Conservation (phyloP, 2,329 filamentous ascomycete genomes). For the Hawksworthiomyces lignivorus region DNA sequence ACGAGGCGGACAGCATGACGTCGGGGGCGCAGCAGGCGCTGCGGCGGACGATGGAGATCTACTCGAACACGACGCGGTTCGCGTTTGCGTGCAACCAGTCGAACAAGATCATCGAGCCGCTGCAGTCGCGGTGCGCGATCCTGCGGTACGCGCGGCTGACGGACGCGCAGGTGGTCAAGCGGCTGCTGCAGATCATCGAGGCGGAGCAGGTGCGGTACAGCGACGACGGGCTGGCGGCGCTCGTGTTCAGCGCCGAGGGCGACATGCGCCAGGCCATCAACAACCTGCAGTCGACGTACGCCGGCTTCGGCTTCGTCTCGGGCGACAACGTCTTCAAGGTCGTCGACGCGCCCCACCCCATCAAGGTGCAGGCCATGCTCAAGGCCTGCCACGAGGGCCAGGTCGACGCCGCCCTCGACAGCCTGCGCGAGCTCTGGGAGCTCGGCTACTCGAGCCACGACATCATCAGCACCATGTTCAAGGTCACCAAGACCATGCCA, state of each 20-base stretch:
- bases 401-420: conserved; percentile 79
- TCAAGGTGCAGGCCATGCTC: conserved; percentile 98
- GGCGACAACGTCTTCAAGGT: conserved; percentile 98
- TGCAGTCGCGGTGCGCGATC: conserved; percentile 94
- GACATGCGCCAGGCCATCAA: conserved; percentile 99
- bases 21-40: conserved; percentile 92
- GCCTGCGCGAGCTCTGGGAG: conserved; percentile 83
- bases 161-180: conserved; percentile 85
- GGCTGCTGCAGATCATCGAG: conserved; percentile 84
- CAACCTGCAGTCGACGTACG: conserved; percentile 87
- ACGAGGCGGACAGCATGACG: conserved; percentile 98
- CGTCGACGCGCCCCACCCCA: conserved; percentile 92
- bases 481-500: conserved; percentile 91
- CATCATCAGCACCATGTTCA: conserved; percentile 99
- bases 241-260: conserved; percentile 94
- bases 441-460: conserved; percentile 98
- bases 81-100: conserved; percentile 98
- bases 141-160: conserved; percentile 88
- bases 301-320: conserved; percentile 93
- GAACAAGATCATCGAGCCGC: conserved; percentile 99
- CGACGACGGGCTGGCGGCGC: conserved; percentile 88
- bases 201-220: conserved; percentile 85
- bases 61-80: conserved; percentile 91
- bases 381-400: conserved; percentile 93
- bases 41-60: conserved; percentile 96